A percentile compares a stretch with the other conserved stretches of the same genome.
phyloP scores from a whole-genome alignment of 2,329 filamentous ascomycete species.

The Talaromyces funiculosus region DNA sequence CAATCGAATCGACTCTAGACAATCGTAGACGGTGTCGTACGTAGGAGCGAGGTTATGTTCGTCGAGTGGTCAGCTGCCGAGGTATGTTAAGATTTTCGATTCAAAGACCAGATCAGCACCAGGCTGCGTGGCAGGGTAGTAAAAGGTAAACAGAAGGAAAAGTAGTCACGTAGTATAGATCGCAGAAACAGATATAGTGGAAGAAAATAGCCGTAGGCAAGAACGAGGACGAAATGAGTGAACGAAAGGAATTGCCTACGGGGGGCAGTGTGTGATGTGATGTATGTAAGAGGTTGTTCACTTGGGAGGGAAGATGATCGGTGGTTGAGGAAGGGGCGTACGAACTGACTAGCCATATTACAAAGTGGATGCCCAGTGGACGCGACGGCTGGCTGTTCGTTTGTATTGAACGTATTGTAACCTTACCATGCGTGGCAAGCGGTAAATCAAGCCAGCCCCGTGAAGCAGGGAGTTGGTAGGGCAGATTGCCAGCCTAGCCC shows the following conservation, averaged over 20 bases:
- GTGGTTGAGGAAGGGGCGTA: conserved; percentile 2
- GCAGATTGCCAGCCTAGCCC: neutral
- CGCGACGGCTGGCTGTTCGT: neutral
- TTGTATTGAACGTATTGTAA: neutral
- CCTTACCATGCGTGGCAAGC: neutral
- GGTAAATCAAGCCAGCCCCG: neutral
- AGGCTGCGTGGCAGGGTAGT: conserved; percentile 11
- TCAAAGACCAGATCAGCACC: conserved; percentile 13
- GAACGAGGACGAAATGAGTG: conserved; percentile 13
- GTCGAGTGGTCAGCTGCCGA: conserved; percentile 4
- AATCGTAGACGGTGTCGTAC: neutral
- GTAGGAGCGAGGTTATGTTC: conserved; percentile 1
- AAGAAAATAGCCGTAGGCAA: neutral
- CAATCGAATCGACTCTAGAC: neutral
- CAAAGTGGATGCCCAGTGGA: neutral
- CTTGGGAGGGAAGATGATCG: neutral
- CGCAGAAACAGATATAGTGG: conserved; percentile 2
- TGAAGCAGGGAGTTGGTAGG: neutral
- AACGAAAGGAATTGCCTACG: conserved; percentile 12
- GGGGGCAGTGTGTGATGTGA: conserved; percentile 9
- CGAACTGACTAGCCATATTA: too few relatives aligned
- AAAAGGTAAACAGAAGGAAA: conserved; percentile 16
- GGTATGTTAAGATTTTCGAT: conserved; percentile 7
- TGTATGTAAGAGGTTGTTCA: neutral
- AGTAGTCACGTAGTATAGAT: neutral